Evolutionary conservation across 1,284 basidiomycete species (phyloP), one percentile per base, ranked within the genome.

Genomic region (Apiotrichum mycotoxinovorans): DNA sequence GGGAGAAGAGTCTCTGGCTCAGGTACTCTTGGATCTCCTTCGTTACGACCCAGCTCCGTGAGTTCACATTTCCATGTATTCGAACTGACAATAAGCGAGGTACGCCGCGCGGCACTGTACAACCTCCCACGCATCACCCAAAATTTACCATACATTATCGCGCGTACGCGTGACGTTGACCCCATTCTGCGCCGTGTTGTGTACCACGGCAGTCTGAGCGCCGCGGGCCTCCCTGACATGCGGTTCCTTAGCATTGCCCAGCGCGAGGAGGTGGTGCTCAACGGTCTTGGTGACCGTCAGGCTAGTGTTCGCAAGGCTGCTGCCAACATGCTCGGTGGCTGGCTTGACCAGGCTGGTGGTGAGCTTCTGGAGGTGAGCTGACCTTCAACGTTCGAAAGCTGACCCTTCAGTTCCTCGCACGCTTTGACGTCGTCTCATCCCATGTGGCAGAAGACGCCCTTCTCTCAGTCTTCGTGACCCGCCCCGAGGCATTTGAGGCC

Each of bases 281-380:
- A 88, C 62, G 94, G 94, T 0, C 80, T 97, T 3, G 88, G 90
- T 0, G 95, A 97, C 74, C 82, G 94, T 47, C 93, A 96, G 64
- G 83, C 85, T 0, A 80, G 77, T n/a, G 93, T 98, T 7, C 81
- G 87, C 40, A 82, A 86, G 25, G 90, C 91, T 0, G 87, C 89
- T 0, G 87, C 84, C 3, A 87, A 85, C 49, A 82, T 95, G 58
- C 78, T 93, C n/a, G 83, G 82, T 0, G 81, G 81, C 10, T 94
- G 90, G 90, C 84, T 89, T 18, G 87, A 89, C 60, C 78, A 82
- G 25, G 77, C 56, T 49, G 80, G 67, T 35, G 81, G 83, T 25
- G 83, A 85, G 66, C 58, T 79, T 35, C 50, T 78, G 1, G 69
- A 77, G 62, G 77, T 77, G 41, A 18, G 75, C 64, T 9, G 1